These are phyloP conservation scores for Tricholoma furcatifolium DNA, from an alignment of 768 basidiomycete genomes.

Conservation along the genomic window DNA sequence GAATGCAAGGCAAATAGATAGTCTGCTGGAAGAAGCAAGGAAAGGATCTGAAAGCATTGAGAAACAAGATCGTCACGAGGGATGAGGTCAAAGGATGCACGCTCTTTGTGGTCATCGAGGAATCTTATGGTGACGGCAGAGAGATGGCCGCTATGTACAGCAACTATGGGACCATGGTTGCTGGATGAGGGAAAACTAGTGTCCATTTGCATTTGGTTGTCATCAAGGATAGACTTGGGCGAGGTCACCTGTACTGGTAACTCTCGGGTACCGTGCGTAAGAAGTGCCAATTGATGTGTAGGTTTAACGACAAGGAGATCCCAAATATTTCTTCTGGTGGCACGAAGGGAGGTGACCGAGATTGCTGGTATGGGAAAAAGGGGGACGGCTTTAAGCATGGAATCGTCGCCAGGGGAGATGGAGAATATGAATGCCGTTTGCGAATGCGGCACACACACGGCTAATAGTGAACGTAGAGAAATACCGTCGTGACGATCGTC, in stretches of 20 bases:
- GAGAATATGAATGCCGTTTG: conserved; percentile 46
- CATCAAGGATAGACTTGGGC: conserved; percentile 4
- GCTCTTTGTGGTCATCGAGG: conserved; percentile 44
- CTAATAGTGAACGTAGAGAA: conserved; percentile 49
- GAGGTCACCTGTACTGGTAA: conserved; percentile 35
- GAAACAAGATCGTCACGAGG: conserved; percentile 55
- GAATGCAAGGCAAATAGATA: conserved; percentile 55
- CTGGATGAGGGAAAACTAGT: conserved; percentile 13
- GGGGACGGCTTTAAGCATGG: conserved; percentile 39
- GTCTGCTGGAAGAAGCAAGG: conserved; percentile 57
- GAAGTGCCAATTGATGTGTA: conserved; percentile 49
- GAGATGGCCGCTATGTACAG: conserved; percentile 46
- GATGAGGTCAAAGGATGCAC: conserved; percentile 52
- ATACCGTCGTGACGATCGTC: conserved; percentile 65
- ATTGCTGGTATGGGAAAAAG: conserved; percentile 40
- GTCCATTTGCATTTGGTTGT: conserved; percentile 23
- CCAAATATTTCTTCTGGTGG: conserved; percentile 59
- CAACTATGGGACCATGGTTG: conserved; percentile 36
- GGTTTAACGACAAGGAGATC: conserved; percentile 72
- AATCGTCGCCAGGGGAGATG: conserved; percentile 42
- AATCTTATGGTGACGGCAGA: conserved; percentile 56
- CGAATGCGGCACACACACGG: conserved; percentile 51
- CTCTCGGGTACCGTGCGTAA: conserved; percentile 58
- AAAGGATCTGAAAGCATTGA: conserved; percentile 61
- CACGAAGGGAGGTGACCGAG: conserved; percentile 56